Evolutionary conservation across 805 yeast species (phyloP).

Genomic region (Novakomyces olei): DNA sequence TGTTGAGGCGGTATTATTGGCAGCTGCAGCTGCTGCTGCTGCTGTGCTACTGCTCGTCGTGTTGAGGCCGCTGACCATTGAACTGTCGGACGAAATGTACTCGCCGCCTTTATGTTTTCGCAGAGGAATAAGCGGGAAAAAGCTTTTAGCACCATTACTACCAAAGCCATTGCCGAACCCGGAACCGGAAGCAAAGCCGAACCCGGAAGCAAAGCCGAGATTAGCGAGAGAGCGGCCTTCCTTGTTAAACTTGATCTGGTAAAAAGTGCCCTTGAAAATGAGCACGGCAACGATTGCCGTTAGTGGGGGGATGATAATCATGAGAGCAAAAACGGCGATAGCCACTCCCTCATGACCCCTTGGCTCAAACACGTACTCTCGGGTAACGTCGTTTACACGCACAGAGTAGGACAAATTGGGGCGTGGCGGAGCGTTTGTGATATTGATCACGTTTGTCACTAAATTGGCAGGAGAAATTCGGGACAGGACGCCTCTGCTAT

Average conservation of each 20-base stretch:
- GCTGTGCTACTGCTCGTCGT: no score
- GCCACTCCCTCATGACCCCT: conserved; percentile 3
- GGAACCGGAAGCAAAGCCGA: no score
- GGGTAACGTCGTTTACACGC: conserved; percentile 1
- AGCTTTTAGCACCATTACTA: no score
- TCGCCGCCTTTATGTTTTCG: no score
- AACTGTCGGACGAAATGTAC: no score
- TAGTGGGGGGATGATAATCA: not conserved
- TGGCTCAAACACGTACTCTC: not conserved
- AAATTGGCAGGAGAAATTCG: conserved; percentile 3
- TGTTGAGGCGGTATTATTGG: not conserved
- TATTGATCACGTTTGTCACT: not conserved
- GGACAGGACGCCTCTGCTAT: conserved; percentile 1
- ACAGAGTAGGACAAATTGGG: conserved; percentile 2
- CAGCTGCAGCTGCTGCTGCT: no score
- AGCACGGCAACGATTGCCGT: not conserved
- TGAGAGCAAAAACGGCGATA: not conserved
- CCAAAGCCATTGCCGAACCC: no score
- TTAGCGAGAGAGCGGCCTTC: no score
- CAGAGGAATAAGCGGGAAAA: no score
- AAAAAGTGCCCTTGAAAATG: conserved; percentile 1
- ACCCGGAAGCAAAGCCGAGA: no score
- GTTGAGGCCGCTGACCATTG: no score
- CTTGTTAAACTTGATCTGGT: conserved; percentile 3
- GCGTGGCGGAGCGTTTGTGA: conserved; percentile 1